Conservation (phyloP, 31 red algal species). For the Odonthalia washingtoniensis region DNA sequence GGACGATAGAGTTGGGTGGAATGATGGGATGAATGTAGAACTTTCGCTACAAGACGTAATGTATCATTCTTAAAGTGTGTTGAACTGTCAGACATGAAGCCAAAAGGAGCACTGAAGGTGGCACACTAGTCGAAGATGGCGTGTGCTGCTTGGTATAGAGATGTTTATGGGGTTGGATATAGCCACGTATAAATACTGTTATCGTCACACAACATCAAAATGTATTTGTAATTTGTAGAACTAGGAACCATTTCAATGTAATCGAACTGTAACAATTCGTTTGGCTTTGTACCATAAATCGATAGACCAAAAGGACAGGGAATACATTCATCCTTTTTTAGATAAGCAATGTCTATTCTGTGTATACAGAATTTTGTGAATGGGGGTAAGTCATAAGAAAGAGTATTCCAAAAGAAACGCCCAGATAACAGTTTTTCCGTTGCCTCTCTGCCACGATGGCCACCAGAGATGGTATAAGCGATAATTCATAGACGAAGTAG, state of each 20-base stretch:
- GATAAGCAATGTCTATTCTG: constrained; percentile 28
- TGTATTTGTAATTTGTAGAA: neutral
- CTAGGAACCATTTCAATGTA: neutral
- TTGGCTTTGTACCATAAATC: constrained; percentile 24
- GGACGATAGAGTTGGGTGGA: neutral
- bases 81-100: constrained; percentile 12
- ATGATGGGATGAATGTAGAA: neutral
- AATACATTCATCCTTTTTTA: neutral
- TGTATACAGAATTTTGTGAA: no score
- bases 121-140: constrained; percentile 27
- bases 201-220: constrained; percentile 14
- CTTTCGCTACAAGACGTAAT: constrained; percentile 22
- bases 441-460: no score
- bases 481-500: no score
- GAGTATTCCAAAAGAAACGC: no score
- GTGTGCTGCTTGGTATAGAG: neutral
- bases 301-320: constrained; percentile 22
- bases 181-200: constrained; percentile 8
- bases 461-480: no score
- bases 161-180: neutral
- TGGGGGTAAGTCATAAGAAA: no score
- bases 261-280: constrained; percentile 36
- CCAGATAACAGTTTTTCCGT: no score
- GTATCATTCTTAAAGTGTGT: no score
- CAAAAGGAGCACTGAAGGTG: neutral